These are phyloP conservation scores for Fomes fomentarius DNA, from an alignment of 1,284 basidiomycete species.

Conservation along the genomic window DNA sequence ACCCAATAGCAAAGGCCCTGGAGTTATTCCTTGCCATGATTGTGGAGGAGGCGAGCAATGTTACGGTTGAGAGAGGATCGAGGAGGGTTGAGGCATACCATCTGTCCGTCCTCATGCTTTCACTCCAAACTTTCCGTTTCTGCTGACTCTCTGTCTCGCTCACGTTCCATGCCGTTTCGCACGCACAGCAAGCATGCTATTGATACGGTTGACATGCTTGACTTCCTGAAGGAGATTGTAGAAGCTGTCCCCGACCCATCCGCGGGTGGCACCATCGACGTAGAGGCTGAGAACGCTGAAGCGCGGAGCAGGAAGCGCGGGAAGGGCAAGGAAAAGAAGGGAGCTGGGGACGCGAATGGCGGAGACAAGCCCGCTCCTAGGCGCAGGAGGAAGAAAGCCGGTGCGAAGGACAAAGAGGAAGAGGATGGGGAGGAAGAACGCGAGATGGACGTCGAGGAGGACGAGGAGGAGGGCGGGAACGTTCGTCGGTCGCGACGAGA, in stretches of 20 bases:
- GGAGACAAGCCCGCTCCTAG: slow-evolving; percentile 32
- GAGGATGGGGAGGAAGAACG: slow-evolving; percentile 4
- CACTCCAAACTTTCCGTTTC: not conserved
- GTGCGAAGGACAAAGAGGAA: slow-evolving; percentile 32
- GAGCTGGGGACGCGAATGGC: slow-evolving; percentile 30
- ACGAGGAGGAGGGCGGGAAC: slow-evolving; percentile 3
- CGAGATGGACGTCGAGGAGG: slow-evolving; percentile 5
- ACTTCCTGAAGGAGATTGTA: slow-evolving; percentile 97
- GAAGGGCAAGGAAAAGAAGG: slow-evolving; percentile 55
- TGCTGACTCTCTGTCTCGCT: slow-evolving; percentile 1
- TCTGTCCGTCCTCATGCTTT: slow-evolving; percentile 65
- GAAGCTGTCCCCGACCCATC: slow-evolving; percentile 88
- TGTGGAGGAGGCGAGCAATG: slow-evolving; percentile 83
- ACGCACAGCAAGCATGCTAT: slow-evolving; percentile 87
- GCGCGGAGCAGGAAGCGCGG: slow-evolving; percentile 58
- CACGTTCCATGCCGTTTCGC: not conserved
- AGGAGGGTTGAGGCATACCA: slow-evolving; percentile 95
- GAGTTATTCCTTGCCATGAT: slow-evolving; percentile 93
- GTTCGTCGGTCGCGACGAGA: slow-evolving; percentile 3
- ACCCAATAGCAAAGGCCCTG: slow-evolving; percentile 85
- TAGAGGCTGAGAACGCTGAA: slow-evolving; percentile 61
- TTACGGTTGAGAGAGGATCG: slow-evolving; percentile 80
- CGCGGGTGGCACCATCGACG: slow-evolving; percentile 74
- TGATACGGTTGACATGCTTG: slow-evolving; percentile 87
- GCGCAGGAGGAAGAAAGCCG: slow-evolving; percentile 36